Evolutionary conservation across 768 basidiomycete genomes (phyloP), one percentile per base, ranked within the genome.

Genomic region (Phanerochaete carnosa): DNA sequence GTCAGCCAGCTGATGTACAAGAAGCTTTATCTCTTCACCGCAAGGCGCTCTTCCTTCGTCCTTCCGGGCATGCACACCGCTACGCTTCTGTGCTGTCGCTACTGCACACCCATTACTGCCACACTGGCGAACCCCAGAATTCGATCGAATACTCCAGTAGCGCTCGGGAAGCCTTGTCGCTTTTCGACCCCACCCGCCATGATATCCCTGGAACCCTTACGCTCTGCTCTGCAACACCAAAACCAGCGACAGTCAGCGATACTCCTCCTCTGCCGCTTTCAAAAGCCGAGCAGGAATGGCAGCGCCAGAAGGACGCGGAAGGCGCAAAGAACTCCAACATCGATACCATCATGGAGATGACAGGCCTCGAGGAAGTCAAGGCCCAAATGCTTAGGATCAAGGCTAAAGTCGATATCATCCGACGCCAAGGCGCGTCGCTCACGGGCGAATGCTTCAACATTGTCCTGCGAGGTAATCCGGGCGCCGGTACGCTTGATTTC

Each of bases 391-490:
- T 90, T 19, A 64, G 67, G 1, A 84, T 89, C 62, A 83, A 86
- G 60, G 80, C 73, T 15, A 84, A 81, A 64, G 80, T 90, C 11
- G 86, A 88, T n/a, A 72, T 76, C 0, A 73, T 76, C 28, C 72
- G 68, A 22, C 78, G 87, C 11, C 88, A 90, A 70, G 75, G 75
- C 15, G 71, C 77, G 0, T 77, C 84, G 4, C 60, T 85, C 13
- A 76, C 79, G 25, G 76, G 78, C 32, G 86, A 89, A 56, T 75
- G 87, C 0, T 82, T 86, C 67, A 88, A 89, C 68, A 77, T 82
- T n/a, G 79, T 77, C 13, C 73, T 90, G 15, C 79, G 88, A 0
- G 88, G 88, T 16, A 90, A 90, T 66, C 89, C 88, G 3, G 88
- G 88, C 11, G 90, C 89, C 70, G 88, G 88, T 89, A 59, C 29